Base-by-base conservation (phyloP, 2,329 filamentous ascomycete species). In the Aurifilum marmelostoma region DNA sequence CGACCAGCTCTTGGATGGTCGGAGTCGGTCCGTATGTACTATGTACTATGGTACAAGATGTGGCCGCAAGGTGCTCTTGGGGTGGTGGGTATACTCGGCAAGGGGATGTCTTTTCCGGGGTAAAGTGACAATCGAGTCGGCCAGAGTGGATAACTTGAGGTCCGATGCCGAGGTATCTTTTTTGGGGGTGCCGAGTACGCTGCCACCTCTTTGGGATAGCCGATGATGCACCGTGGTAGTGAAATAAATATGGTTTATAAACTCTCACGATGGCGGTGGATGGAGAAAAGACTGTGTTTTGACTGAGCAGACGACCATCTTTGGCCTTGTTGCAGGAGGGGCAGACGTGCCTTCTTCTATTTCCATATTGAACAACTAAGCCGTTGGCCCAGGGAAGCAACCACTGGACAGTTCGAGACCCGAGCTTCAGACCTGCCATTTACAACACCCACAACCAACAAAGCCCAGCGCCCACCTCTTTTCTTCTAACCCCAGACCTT, bases 101-200 rank as follows among this genome's bases (percentile, higher is more conserved):
- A 54, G 21, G n/a, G 52, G 65, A 59, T 65, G 43, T 56, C 39
- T 39, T 63, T 67, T 50, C 64, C 39, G 67, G 24, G 63, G 63
- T 59, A 34, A 58, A 59, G 18, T n/a, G 32, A 24, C 18, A 32
- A 37, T 56, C 50, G 50, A 21, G 54, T n/a, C 47, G 60, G 61
- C 58, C 61, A 54, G 50, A 16, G 52, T 56, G 52, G 52, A 18
- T 56, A 56, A 56, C 11, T n/a, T 63, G 65, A 58, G 63, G 60
- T 41, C 61, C 43, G 65, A 70, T 67, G 68, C 68, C 68, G 68
- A 70, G 68, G 68, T 67, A 67, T 59, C 41, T 65, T 54, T n/a
- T 65, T 59, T 29, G 61, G 39, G 7, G 63, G 24, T 11, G 37
- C 47, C 39, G 47, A 34, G 63, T 41, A 59, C 43, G 64, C 63